These are phyloP conservation scores for Penicillium verrucosum DNA, from an alignment of 2,329 filamentous ascomycete species.

Conservation along the genomic window DNA sequence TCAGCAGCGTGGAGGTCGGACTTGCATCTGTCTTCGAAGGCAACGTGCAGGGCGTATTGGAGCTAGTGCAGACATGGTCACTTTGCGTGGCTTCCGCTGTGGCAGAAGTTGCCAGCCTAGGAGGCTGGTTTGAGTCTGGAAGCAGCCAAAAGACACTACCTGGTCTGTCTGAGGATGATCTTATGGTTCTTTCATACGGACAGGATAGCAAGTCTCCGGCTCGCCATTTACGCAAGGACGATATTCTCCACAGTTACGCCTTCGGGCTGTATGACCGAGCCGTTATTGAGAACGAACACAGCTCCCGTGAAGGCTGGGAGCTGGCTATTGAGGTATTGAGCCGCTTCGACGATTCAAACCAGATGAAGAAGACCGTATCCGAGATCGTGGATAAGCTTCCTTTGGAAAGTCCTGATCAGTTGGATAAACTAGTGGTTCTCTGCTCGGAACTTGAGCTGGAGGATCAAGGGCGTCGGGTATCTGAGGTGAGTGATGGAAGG, in stretches of 20 bases:
- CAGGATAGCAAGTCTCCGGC: slow-evolving; percentile 50
- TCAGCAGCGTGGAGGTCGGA: slow-evolving; percentile 74
- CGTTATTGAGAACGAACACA: slow-evolving; percentile 33
- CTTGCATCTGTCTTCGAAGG: slow-evolving; percentile 80
- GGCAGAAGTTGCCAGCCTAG: slow-evolving; percentile 78
- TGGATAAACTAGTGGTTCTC: slow-evolving; percentile 77
- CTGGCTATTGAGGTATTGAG: slow-evolving; percentile 78
- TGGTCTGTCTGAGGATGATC: slow-evolving; percentile 71
- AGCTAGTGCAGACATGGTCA: slow-evolving; percentile 75
- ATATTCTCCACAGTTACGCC: slow-evolving; percentile 73
- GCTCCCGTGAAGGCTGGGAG: slow-evolving; percentile 75
- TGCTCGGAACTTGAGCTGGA: slow-evolving; percentile 75
- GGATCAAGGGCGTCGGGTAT: slow-evolving; percentile 73
- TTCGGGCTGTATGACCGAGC: slow-evolving; percentile 52
- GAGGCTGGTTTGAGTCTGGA: slow-evolving; percentile 71
- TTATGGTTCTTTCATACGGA: slow-evolving; percentile 74
- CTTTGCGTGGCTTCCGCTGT: slow-evolving; percentile 73
- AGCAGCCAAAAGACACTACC: slow-evolving; percentile 55
- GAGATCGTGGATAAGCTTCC: slow-evolving; percentile 71
- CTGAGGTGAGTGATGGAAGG: slow-evolving; percentile 61
- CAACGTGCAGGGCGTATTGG: slow-evolving; percentile 71
- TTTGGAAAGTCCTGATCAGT: slow-evolving; percentile 65
- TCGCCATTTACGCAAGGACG: slow-evolving; percentile 68
- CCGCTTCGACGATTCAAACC: slow-evolving; percentile 69
- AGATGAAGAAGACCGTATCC: slow-evolving; percentile 70